Conservation (phyloP, 169 alveolate species). For the Cryptosporidium parvum region DNA sequence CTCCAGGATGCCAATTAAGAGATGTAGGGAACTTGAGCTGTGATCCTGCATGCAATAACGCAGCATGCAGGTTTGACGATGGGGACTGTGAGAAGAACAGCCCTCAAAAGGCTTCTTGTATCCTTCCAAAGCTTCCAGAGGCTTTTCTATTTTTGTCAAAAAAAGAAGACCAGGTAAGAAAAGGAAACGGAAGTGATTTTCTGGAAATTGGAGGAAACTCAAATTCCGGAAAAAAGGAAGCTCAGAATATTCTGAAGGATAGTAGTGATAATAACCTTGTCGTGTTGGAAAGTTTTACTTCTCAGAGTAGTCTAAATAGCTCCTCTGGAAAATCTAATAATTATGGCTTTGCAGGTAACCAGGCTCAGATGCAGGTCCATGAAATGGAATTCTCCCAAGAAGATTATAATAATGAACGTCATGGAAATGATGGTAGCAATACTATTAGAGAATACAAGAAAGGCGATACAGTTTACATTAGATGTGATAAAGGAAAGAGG, state of each 20-base stretch:
- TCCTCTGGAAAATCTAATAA: background rate
- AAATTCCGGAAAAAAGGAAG: background rate
- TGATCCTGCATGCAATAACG: slow-evolving; percentile 80
- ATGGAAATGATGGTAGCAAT: background rate
- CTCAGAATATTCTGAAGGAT: background rate
- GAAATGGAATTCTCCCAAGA: background rate
- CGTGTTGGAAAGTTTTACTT: background rate
- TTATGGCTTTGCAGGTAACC: background rate
- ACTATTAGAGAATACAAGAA: slow-evolving; percentile 25
- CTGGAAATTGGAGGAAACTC: background rate
- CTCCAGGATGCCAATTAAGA: slow-evolving; percentile 82
- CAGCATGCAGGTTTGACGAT: slow-evolving; percentile 79
- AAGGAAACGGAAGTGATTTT: background rate
- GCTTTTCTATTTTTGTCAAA: slow-evolving; percentile 2
- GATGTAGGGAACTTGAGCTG: slow-evolving; percentile 82
- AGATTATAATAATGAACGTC: background rate
- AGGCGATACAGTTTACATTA: slow-evolving; percentile 22
- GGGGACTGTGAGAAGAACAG: slow-evolving; percentile 83
- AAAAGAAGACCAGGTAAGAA: background rate
- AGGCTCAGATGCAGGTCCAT: background rate
- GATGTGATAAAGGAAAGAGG: slow-evolving; percentile 25
- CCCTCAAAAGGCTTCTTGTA: slow-evolving; percentile 13
- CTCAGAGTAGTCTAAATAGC: background rate
- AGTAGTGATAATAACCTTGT: background rate
- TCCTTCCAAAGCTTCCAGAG: slow-evolving; percentile 46